Conservation (phyloP, 108 stramenopile species). For the Fistulifera pelliculosa region DNA sequence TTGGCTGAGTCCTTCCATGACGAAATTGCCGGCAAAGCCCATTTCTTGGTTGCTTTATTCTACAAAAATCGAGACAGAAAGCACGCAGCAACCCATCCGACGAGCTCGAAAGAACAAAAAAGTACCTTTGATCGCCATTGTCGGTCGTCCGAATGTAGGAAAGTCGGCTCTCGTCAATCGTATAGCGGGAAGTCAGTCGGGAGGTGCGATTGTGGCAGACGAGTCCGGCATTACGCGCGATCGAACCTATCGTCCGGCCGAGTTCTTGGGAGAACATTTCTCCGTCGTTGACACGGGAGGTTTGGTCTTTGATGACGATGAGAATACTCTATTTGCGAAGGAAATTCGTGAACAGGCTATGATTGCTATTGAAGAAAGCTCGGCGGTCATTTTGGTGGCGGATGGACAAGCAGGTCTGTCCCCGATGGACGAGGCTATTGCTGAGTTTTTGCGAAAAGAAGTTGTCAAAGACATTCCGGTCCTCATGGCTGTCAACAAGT, state of each 20-base stretch:
- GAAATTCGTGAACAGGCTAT: slow-evolving; percentile 92
- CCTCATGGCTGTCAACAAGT: slow-evolving; percentile 92
- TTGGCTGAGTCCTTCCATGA: no score
- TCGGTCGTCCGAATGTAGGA: slow-evolving; percentile 98
- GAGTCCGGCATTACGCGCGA: slow-evolving; percentile 93
- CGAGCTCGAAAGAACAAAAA: slow-evolving; percentile 46
- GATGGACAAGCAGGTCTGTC: slow-evolving; percentile 85
- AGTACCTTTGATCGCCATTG: slow-evolving; percentile 82
- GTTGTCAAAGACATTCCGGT: slow-evolving; percentile 73
- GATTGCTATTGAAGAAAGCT: slow-evolving; percentile 87
- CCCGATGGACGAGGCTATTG: slow-evolving; percentile 77
- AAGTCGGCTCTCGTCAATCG: slow-evolving; percentile 94
- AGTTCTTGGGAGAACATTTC: slow-evolving; percentile 88
- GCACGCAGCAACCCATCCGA: slow-evolving; percentile 32
- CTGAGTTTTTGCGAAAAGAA: slow-evolving; percentile 81
- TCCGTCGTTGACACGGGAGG: slow-evolving; percentile 94
- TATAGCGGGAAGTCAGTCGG: slow-evolving; percentile 67
- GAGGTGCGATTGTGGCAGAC: slow-evolving; percentile 93
- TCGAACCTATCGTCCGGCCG: slow-evolving; percentile 85
- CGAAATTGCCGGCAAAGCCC: no score
- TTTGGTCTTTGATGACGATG: slow-evolving; percentile 90
- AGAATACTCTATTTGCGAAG: slow-evolving; percentile 78
- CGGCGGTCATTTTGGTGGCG: slow-evolving; percentile 86
- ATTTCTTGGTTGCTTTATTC: no score
- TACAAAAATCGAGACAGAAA: no score